Evolutionary conservation across 1,139 yeast genomes (phyloP).

Genomic region (Yamadazyma sp.): DNA sequence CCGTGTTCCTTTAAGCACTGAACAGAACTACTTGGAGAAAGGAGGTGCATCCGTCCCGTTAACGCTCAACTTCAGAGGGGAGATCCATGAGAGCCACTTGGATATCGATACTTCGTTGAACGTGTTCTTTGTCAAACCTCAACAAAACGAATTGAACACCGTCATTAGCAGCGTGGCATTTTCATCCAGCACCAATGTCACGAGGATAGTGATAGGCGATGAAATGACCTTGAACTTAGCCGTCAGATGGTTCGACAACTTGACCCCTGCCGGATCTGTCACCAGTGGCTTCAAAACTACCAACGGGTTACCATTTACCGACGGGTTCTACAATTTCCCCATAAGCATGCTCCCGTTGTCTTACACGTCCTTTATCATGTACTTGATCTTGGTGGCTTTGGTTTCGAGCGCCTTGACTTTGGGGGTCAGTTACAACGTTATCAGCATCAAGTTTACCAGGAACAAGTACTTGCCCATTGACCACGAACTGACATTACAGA

Average conservation of each 20-base stretch:
- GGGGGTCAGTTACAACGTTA: slow-evolving; percentile 24
- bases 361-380: slow-evolving; percentile 21
- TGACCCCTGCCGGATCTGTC: slow-evolving; percentile 12
- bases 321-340: slow-evolving; percentile 47
- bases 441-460: slow-evolving; percentile 20
- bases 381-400: slow-evolving; percentile 24
- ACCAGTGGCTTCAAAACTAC: slow-evolving; percentile 13
- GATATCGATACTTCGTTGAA: slow-evolving; percentile 65
- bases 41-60: slow-evolving; percentile 62
- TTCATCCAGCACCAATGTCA: slow-evolving; percentile 63
- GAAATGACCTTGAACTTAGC: slow-evolving; percentile 57
- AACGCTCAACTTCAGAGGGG: slow-evolving; percentile 66
- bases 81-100: slow-evolving; percentile 65
- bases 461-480: slow-evolving; percentile 24
- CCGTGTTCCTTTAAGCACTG: slow-evolving; percentile 53
- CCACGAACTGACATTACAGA: slow-evolving; percentile 26
- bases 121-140: slow-evolving; percentile 49
- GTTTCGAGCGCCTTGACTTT: slow-evolving; percentile 27
- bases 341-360: slow-evolving; percentile 28
- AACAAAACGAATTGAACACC: slow-evolving; percentile 27
- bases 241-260: slow-evolving; percentile 54
- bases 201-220: slow-evolving; percentile 68
- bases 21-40: slow-evolving; percentile 39
- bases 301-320: slow-evolving; percentile 35
- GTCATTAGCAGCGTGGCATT: slow-evolving; percentile 58